These are phyloP conservation scores for Thalassiosira pacifica DNA, from an alignment of 352 stramenopile species.

Conservation along the genomic window DNA sequence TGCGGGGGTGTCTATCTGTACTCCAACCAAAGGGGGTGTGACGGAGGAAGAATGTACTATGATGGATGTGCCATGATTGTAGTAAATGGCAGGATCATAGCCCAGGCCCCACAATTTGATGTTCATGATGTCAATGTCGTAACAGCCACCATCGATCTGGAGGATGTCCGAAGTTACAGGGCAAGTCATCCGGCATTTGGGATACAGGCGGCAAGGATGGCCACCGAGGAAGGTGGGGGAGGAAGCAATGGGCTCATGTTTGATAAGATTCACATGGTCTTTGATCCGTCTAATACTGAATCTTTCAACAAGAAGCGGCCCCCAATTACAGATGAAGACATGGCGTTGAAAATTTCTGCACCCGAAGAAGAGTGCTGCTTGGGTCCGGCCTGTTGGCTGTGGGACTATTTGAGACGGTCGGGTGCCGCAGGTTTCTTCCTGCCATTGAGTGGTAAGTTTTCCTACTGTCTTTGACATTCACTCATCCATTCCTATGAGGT, in stretches of 20 bases:
- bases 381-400: conserved; percentile 98
- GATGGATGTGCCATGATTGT: conserved; percentile 98
- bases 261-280: conserved; percentile 41
- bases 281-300: conserved; percentile 4
- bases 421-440: conserved; percentile 94
- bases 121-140: conserved; percentile 96
- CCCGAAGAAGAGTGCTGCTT: conserved; percentile 98
- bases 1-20: conserved; percentile 99
- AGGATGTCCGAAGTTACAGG: conserved; percentile 96
- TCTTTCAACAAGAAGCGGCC: conserved; percentile 21
- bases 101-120: conserved; percentile 96
- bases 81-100: conserved; percentile 96
- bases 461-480: neutral
- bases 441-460: conserved; percentile 90
- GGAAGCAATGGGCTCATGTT: conserved; percentile 15
- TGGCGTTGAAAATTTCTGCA: conserved; percentile 89
- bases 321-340: conserved; percentile 43
- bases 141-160: conserved; percentile 97
- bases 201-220: conserved; percentile 90
- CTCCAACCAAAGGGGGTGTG: conserved; percentile 96
- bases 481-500: neutral
- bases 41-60: conserved; percentile 96
- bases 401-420: conserved; percentile 97
- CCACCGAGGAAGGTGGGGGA: conserved; percentile 19
- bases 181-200: conserved; percentile 93